A percentile compares a stretch with the other conserved stretches of the same genome.
These are phyloP conservation scores for Gynandropsis gynandra DNA, from an alignment of 345 rosid genomes.

Conservation along the genomic window DNA sequence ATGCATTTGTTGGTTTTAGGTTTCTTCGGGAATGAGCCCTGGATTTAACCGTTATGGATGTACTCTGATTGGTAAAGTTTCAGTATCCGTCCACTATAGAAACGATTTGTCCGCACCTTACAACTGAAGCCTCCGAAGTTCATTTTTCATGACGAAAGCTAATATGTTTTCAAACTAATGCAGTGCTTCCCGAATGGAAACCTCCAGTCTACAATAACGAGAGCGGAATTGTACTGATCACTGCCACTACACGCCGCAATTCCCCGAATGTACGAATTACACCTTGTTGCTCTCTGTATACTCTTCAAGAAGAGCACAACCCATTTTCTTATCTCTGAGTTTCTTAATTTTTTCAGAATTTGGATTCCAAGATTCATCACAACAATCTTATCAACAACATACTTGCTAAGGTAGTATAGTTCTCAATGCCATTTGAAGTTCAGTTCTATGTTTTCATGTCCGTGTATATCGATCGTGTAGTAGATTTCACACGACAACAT, in stretches of 20 bases:
- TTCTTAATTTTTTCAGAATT: slow-evolving; percentile 43
- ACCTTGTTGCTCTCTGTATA: not conserved
- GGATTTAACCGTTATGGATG: slow-evolving; percentile 81
- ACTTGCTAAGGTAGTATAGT: slow-evolving; percentile 65
- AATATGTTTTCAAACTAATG: slow-evolving; percentile 23
- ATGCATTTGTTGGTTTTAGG: too few relatives aligned
- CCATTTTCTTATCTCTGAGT: too few relatives aligned
- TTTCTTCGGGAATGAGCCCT: slow-evolving; percentile 70
- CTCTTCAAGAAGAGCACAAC: not conserved
- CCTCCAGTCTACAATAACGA: slow-evolving; percentile 87
- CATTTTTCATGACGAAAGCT: not conserved
- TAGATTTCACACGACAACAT: not conserved
- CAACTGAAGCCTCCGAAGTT: not conserved
- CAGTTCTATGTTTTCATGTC: not conserved
- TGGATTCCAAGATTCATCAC: slow-evolving; percentile 96
- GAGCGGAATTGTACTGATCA: slow-evolving; percentile 64
- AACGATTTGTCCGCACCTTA: not conserved
- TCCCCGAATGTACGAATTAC: slow-evolving; percentile 77
- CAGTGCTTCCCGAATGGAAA: slow-evolving; percentile 96
- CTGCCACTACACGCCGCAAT: slow-evolving; percentile 92
- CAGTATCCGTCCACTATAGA: too few relatives aligned
- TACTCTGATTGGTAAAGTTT: slow-evolving; percentile 87
- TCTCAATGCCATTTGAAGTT: slow-evolving; percentile 1
- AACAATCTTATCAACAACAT: slow-evolving; percentile 92
- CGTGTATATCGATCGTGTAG: too few relatives aligned